phyloP scores from a whole-genome alignment of 2,329 filamentous ascomycete genomes.

The Phialemoniopsis sp. region DNA sequence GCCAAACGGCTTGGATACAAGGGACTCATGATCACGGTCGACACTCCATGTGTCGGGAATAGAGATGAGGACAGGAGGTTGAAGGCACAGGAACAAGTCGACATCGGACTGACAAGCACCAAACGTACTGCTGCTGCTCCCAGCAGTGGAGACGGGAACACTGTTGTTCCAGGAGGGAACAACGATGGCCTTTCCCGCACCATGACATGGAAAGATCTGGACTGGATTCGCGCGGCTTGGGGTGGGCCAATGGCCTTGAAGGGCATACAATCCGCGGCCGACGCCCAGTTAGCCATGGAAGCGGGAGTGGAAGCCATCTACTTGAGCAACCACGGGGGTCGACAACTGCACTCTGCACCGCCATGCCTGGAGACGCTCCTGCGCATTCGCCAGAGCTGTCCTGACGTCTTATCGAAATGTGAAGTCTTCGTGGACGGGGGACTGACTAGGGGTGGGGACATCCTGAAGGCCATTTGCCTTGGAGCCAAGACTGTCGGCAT shows the following conservation, averaged over 20 bases:
- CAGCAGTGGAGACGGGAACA: conserved; percentile 1
- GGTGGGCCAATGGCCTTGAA: conserved; percentile 37
- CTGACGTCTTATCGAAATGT: conserved; percentile 33
- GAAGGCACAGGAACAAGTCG: not conserved
- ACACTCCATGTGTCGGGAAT: conserved; percentile 7
- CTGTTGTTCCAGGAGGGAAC: not conserved
- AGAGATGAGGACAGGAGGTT: conserved; percentile 6
- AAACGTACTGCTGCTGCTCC: conserved; percentile 1
- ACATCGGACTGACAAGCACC: not conserved
- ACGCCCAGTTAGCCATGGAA: conserved; percentile 28
- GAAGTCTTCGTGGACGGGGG: conserved; percentile 46
- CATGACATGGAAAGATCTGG: conserved; percentile 58
- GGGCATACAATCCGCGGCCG: conserved; percentile 23
- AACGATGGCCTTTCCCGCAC: not conserved
- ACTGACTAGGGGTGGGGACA: conserved; percentile 38
- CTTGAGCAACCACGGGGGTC: conserved; percentile 46
- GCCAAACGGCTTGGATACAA: conserved; percentile 6
- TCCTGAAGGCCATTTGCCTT: conserved; percentile 40
- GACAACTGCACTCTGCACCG: conserved; percentile 42
- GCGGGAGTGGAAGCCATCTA: conserved; percentile 39
- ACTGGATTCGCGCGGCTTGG: conserved; percentile 53
- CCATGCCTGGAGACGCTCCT: conserved; percentile 37
- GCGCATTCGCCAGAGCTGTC: conserved; percentile 36
- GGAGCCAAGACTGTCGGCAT: conserved; percentile 41
- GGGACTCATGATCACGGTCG: conserved; percentile 8